Percentiles rank a stretch among this genome's conserved stretches.
Evolutionary conservation across 129 eudicot genomes (phyloP).

Genomic region (Pulicaria dysenterica): DNA sequence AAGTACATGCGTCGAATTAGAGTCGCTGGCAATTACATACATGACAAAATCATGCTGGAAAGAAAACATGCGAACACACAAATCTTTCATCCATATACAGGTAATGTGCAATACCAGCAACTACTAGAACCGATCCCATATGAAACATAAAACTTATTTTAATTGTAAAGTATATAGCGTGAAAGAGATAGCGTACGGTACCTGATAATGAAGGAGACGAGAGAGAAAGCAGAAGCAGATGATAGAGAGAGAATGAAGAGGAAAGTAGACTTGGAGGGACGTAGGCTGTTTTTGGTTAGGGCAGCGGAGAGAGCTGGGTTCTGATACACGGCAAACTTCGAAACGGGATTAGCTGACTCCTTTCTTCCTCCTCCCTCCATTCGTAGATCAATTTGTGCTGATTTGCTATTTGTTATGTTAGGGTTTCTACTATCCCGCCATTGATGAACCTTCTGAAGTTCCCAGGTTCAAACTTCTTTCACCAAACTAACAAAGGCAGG

Average conservation of each 20-base stretch:
- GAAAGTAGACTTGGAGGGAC: constrained; percentile 61
- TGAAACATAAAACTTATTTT: not conserved
- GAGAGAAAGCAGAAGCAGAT: constrained; percentile 60
- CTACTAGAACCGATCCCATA: constrained; percentile 10
- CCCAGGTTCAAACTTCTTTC: not conserved
- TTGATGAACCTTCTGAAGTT: constrained; percentile 27
- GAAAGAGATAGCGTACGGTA: constrained; percentile 24
- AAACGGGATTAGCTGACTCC: constrained; percentile 23
- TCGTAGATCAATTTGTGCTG: not conserved
- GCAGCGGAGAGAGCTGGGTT: constrained; percentile 87
- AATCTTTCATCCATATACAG: not conserved
- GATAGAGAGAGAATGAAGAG: constrained; percentile 57
- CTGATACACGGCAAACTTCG: constrained; percentile 80
- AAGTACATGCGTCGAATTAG: not conserved
- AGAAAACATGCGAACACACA: not conserved
- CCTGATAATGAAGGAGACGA: constrained; percentile 52
- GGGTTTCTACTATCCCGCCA: constrained; percentile 38
- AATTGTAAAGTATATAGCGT: not conserved
- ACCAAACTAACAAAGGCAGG: too few species aligned
- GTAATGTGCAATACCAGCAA: not conserved
- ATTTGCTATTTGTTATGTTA: constrained; percentile 2
- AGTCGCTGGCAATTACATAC: not conserved
- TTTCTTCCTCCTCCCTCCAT: constrained; percentile 46
- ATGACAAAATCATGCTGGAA: not conserved
- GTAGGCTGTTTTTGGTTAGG: constrained; percentile 70